A percentile compares a stretch with the other conserved stretches of the same genome.
Evolutionary conservation across 2,329 filamentous ascomycete genomes (phyloP).

Genomic region (Nectriaceae sp.): DNA sequence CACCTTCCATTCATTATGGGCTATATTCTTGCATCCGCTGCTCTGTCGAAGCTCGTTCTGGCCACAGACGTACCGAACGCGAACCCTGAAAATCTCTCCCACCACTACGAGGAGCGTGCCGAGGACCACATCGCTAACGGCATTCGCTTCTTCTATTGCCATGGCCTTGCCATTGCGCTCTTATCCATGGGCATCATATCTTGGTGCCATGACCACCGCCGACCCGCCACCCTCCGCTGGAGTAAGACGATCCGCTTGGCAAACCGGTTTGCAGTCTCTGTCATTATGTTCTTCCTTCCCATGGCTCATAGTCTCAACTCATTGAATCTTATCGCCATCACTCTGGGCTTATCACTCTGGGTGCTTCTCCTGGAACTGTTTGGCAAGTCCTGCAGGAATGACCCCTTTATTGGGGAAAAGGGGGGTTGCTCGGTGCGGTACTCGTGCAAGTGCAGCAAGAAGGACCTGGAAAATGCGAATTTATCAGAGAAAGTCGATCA

Average conservation of each 20-base stretch:
- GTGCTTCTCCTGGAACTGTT: slow-evolving; percentile 51
- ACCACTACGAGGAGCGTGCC: slow-evolving; percentile 50
- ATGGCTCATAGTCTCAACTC: slow-evolving; percentile 48
- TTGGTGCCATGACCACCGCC: slow-evolving; percentile 56
- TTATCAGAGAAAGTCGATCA: slow-evolving; percentile 29
- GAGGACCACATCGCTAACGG: slow-evolving; percentile 52
- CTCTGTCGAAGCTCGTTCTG: slow-evolving; percentile 59
- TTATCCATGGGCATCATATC: slow-evolving; percentile 57
- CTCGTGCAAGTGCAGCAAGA: slow-evolving; percentile 42
- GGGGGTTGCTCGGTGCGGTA: slow-evolving; percentile 39
- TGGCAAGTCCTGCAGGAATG: slow-evolving; percentile 47
- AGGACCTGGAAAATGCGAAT: slow-evolving; percentile 35
- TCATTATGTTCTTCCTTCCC: slow-evolving; percentile 58
- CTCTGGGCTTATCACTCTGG: slow-evolving; percentile 45
- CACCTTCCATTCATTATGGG: slow-evolving; percentile 66
- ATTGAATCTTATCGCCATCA: slow-evolving; percentile 47
- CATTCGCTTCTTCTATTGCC: slow-evolving; percentile 65
- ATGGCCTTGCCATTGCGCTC: slow-evolving; percentile 58
- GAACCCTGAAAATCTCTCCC: slow-evolving; percentile 49
- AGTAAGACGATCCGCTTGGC: slow-evolving; percentile 52
- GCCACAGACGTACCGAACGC: slow-evolving; percentile 55
- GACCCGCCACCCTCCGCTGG: slow-evolving; percentile 48
- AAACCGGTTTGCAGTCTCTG: slow-evolving; percentile 50
- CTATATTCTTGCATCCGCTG: slow-evolving; percentile 60
- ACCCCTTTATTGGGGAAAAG: slow-evolving; percentile 44